These are phyloP conservation scores for Centaurea solstitialis DNA, from an alignment of 129 eudicot genomes.

Conservation along the genomic window DNA sequence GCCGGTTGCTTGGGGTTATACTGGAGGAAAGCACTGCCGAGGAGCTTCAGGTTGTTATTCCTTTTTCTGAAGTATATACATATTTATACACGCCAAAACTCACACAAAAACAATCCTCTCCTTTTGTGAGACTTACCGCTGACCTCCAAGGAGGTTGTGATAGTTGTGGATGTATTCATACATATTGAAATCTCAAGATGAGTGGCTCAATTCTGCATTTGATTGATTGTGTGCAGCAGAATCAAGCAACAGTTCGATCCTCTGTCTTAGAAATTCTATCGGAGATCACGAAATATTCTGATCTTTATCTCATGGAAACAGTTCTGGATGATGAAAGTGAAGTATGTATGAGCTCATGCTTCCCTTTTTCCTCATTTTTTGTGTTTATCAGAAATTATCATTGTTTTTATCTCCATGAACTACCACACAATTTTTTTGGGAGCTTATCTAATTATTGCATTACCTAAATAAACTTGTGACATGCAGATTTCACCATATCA, in stretches of 20 bases:
- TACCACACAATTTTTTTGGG: not conserved
- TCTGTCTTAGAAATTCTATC: conserved; percentile 78
- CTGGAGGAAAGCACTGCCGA: conserved; percentile 86
- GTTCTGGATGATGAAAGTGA: conserved; percentile 93
- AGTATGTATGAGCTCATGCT: conserved; percentile 36
- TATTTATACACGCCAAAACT: not conserved
- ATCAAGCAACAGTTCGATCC: conserved; percentile 81
- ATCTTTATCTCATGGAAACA: conserved; percentile 93
- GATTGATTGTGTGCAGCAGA: conserved; percentile 35
- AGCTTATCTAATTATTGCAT: not conserved
- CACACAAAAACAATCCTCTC: not conserved
- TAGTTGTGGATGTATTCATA: conserved; percentile 19
- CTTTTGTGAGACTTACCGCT: not conserved
- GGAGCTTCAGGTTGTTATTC: conserved; percentile 70
- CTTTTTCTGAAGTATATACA: not conserved
- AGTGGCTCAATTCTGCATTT: conserved; percentile 3
- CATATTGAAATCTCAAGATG: not conserved
- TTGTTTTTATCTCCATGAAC: not conserved
- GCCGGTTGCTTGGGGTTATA: conserved; percentile 82
- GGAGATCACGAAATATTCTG: conserved; percentile 83
- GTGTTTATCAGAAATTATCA: conserved; percentile 1
- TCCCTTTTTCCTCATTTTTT: not conserved
- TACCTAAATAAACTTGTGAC: not conserved
- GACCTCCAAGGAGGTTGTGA: not conserved
- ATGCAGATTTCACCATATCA: not conserved